Evolutionary conservation across 1,139 yeast species (phyloP).

Genomic region (Geotrichum klebahnii): DNA sequence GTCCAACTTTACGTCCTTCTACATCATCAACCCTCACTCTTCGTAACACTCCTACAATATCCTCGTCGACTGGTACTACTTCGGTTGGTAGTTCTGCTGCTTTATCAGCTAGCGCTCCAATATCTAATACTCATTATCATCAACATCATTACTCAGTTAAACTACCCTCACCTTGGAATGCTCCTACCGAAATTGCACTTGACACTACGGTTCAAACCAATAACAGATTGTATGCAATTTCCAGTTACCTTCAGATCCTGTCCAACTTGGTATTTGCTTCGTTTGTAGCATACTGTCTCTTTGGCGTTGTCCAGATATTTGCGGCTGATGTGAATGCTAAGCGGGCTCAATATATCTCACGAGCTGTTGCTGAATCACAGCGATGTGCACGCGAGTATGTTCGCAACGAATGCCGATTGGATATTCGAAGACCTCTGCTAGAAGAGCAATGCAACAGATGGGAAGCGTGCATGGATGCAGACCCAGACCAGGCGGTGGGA

Average conservation of each 20-base stretch:
- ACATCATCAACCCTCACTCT: constrained; percentile 1
- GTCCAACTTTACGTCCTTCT: background rate
- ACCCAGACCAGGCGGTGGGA: constrained; percentile 17
- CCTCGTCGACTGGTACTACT: background rate
- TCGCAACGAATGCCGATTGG: constrained; percentile 59
- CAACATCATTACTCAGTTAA: constrained; percentile 15
- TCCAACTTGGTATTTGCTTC: constrained; percentile 20
- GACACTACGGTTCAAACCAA: constrained; percentile 1
- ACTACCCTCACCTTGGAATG: constrained; percentile 15
- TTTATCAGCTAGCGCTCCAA: background rate
- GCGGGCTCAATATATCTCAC: constrained; percentile 5
- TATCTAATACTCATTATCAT: constrained; percentile 7
- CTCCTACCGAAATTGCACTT: background rate
- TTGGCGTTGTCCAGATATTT: constrained; percentile 6
- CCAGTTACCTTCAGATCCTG: constrained; percentile 19
- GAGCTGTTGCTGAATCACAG: constrained; percentile 14
- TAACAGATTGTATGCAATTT: constrained; percentile 15
- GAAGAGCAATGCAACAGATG: constrained; percentile 65
- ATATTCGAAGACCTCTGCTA: constrained; percentile 56
- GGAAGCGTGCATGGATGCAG: constrained; percentile 52
- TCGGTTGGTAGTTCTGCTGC: background rate
- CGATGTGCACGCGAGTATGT: constrained; percentile 62
- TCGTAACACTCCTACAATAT: background rate
- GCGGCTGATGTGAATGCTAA: constrained; percentile 7
- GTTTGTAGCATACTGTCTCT: constrained; percentile 12